These are phyloP conservation scores for Volutella citrinella DNA, from an alignment of 2,329 filamentous ascomycete genomes.

Conservation along the genomic window DNA sequence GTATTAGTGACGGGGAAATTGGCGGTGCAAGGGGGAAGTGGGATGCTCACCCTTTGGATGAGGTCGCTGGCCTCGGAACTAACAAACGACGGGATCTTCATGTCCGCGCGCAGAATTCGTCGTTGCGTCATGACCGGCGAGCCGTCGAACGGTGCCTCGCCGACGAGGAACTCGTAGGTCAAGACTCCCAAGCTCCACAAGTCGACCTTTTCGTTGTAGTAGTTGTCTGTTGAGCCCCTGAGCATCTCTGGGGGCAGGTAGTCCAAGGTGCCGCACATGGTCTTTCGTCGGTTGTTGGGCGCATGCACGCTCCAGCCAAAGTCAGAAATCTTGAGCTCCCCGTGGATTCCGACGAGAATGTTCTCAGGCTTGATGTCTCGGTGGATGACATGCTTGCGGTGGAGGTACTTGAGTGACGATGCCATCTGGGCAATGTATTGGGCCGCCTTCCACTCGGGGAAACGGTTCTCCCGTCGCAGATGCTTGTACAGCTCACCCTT, in stretches of 20 bases:
- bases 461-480: constrained; percentile 71
- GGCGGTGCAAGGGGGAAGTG: too few species aligned
- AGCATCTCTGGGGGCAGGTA: constrained; percentile 99
- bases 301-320: constrained; percentile 99
- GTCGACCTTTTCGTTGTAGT: constrained; percentile 93
- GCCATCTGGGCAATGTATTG: constrained; percentile 89
- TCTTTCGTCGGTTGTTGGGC: constrained; percentile 88
- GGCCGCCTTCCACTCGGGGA: constrained; percentile 81
- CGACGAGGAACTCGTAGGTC: constrained; percentile 94
- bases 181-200: constrained; percentile 93
- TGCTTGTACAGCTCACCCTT: constrained; percentile 88
- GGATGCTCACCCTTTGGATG: constrained; percentile 74
- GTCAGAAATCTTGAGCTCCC: constrained; percentile 97
- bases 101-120: constrained; percentile 83
- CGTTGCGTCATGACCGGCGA: constrained; percentile 91
- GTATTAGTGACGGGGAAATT: constrained; percentile 19
- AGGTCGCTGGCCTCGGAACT: constrained; percentile 87
- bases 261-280: constrained; percentile 95
- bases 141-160: constrained; percentile 96
- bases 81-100: constrained; percentile 88
- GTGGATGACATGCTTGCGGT: constrained; percentile 97
- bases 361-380: constrained; percentile 98
- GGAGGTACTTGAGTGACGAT: constrained; percentile 80
- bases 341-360: constrained; percentile 92
- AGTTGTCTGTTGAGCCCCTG: constrained; percentile 78